A percentile compares a stretch with the other conserved stretches of the same genome.
Evolutionary conservation across 768 basidiomycete genomes (phyloP).

Genomic region (Lactarius quietus): DNA sequence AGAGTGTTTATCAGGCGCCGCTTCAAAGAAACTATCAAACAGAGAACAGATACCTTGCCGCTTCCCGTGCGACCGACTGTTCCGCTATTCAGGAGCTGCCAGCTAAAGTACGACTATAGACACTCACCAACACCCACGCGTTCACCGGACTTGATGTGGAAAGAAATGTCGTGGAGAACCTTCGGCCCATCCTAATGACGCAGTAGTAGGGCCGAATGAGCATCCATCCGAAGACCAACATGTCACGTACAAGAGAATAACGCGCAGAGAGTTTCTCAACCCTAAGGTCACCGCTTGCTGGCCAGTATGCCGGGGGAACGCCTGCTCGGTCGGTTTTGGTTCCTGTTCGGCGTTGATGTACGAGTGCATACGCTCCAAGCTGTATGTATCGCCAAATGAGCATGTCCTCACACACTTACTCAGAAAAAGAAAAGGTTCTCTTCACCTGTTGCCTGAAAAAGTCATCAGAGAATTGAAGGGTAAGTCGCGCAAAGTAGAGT

Average conservation of each 20-base stretch:
- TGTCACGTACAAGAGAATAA: conserved; percentile 37
- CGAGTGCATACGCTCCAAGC: conserved; percentile 50
- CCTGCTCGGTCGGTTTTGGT: conserved; percentile 37
- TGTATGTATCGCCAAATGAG: conserved; percentile 28
- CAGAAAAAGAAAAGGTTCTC: background rate
- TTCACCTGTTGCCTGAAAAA: conserved; percentile 32
- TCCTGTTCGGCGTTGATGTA: conserved; percentile 60
- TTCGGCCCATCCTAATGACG: conserved; percentile 44
- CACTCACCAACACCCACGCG: conserved; percentile 51
- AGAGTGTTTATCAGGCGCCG: too few relatives aligned
- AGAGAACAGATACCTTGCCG: conserved; percentile 38
- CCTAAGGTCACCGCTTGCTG: conserved; percentile 50
- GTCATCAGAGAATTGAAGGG: background rate
- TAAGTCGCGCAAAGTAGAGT: background rate
- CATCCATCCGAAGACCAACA: conserved; percentile 33
- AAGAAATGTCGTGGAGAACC: conserved; percentile 51
- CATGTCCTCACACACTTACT: conserved; percentile 4
- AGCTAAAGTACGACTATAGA: background rate
- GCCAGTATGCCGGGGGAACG: conserved; percentile 63
- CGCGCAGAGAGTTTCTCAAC: conserved; percentile 51
- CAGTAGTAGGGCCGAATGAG: conserved; percentile 44
- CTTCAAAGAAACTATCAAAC: conserved; percentile 16
- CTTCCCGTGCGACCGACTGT: conserved; percentile 59
- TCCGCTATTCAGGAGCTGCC: conserved; percentile 1
- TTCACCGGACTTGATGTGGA: conserved; percentile 53